Evolutionary conservation across 139 green algal genomes (phyloP).

Genomic region (Haematococcus sp.): DNA sequence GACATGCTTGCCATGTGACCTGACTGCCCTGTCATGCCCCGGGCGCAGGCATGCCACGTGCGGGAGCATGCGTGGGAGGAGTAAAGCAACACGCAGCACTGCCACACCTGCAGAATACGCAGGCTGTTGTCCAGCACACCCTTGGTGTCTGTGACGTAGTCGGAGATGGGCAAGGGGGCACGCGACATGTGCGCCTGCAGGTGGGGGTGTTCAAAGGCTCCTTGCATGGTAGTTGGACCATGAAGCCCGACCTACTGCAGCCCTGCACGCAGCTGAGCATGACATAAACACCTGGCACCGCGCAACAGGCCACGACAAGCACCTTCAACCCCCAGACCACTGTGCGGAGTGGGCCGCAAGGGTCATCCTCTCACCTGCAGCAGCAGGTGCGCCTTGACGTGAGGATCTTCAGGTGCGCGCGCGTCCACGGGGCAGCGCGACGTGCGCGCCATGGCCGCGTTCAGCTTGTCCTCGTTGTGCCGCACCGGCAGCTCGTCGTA

Average conservation of each 20-base stretch:
- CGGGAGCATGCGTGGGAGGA: neutral
- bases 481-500: slow-evolving; percentile 96
- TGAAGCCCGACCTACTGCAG: too few relatives aligned
- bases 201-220: neutral
- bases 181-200: slow-evolving; percentile 85
- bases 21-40: too few relatives aligned
- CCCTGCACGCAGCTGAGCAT: too few relatives aligned
- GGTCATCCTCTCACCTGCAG: slow-evolving; percentile 52
- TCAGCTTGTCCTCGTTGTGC: slow-evolving; percentile 98
- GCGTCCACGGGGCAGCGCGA: slow-evolving; percentile 48
- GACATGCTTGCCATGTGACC: too few relatives aligned
- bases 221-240: too few relatives aligned
- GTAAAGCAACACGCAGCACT: neutral
- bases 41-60: too few relatives aligned
- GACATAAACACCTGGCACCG: too few relatives aligned
- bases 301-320: too few relatives aligned
- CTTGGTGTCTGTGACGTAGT: slow-evolving; percentile 96
- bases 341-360: too few relatives aligned
- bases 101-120: slow-evolving; percentile 76
- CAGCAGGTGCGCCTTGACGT: slow-evolving; percentile 94
- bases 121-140: slow-evolving; percentile 88
- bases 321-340: neutral
- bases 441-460: slow-evolving; percentile 40
- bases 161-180: slow-evolving; percentile 79
- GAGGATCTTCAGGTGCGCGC: slow-evolving; percentile 80